Conservation (phyloP, 1,284 basidiomycete genomes). For the Leccinum colubrinum region DNA sequence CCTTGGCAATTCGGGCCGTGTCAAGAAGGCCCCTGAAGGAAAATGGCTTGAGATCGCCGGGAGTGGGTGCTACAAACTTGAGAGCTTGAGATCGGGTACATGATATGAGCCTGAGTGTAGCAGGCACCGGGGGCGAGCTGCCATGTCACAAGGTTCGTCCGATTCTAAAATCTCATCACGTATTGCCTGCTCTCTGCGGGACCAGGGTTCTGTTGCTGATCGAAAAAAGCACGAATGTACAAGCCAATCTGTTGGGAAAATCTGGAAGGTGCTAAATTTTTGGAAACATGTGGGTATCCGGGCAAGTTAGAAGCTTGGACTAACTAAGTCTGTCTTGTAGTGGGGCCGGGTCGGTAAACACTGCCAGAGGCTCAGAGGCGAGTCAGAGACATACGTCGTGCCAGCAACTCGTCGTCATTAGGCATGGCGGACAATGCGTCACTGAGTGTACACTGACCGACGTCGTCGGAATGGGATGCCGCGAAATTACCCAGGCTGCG, state of each 20-base stretch:
- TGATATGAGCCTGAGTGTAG: not conserved
- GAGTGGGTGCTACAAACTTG: not conserved
- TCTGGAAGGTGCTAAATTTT: not conserved
- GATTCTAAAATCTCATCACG: slow-evolving; percentile 2
- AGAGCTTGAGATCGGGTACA: not conserved
- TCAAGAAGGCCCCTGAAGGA: not conserved
- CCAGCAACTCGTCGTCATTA: not conserved
- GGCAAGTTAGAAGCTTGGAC: not conserved
- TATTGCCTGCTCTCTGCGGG: not conserved
- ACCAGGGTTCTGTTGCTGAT: not conserved
- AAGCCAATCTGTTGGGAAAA: not conserved
- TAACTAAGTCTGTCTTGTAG: too few relatives aligned
- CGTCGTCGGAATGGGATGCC: too few relatives aligned
- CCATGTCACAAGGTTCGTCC: not conserved
- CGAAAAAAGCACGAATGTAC: not conserved
- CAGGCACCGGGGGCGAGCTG: not conserved
- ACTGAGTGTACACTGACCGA: too few relatives aligned
- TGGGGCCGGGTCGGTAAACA: not conserved
- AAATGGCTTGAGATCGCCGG: not conserved
- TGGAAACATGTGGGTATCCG: not conserved
- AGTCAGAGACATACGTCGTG: not conserved
- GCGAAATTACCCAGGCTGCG: too few relatives aligned
- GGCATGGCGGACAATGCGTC: too few relatives aligned
- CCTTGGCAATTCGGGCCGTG: slow-evolving; percentile 5
- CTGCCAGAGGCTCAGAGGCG: too few relatives aligned